Conservation (phyloP, 805 yeast species). For the Priceomyces carsonii region DNA sequence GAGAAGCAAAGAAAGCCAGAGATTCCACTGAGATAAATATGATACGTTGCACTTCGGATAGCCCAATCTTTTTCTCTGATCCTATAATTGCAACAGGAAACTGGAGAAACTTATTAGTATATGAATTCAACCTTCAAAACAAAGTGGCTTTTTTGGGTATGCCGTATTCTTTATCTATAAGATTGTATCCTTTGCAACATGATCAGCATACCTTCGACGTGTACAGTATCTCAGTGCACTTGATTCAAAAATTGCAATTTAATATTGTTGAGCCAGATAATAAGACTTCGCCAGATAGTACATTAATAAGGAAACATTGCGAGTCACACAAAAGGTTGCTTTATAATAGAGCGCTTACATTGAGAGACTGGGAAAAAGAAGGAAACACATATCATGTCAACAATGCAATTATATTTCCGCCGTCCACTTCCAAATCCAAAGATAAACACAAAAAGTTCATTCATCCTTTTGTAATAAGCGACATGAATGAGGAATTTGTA, state of each 20-base stretch:
- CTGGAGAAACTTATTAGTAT: conserved; percentile 17
- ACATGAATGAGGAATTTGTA: conserved; percentile 8
- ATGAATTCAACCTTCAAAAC: conserved; percentile 15
- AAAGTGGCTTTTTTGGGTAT: conserved; percentile 15
- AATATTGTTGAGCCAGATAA: conserved; percentile 3
- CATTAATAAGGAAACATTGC: conserved; percentile 3
- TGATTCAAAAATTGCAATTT: conserved; percentile 12
- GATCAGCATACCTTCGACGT: conserved; percentile 9
- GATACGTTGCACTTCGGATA: conserved; percentile 9
- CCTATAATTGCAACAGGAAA: conserved; percentile 17
- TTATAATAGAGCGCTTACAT: conserved; percentile 3
- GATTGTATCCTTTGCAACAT: conserved; percentile 10
- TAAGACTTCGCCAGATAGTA: background rate
- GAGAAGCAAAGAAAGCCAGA: conserved; percentile 1
- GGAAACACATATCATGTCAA: conserved; percentile 1
- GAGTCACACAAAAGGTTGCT: conserved; percentile 8
- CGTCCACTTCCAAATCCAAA: conserved; percentile 1
- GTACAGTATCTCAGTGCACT: conserved; percentile 8
- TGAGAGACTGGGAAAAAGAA: conserved; percentile 2
- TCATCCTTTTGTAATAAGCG: conserved; percentile 10
- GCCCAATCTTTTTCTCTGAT: background rate
- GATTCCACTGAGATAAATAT: conserved; percentile 4
- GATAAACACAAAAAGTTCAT: conserved; percentile 7
- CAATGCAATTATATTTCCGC: conserved; percentile 5
- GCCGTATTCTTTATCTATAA: conserved; percentile 8